Conservation (phyloP, 495 filamentous ascomycete genomes). For the Hypoxylon lenormandii region DNA sequence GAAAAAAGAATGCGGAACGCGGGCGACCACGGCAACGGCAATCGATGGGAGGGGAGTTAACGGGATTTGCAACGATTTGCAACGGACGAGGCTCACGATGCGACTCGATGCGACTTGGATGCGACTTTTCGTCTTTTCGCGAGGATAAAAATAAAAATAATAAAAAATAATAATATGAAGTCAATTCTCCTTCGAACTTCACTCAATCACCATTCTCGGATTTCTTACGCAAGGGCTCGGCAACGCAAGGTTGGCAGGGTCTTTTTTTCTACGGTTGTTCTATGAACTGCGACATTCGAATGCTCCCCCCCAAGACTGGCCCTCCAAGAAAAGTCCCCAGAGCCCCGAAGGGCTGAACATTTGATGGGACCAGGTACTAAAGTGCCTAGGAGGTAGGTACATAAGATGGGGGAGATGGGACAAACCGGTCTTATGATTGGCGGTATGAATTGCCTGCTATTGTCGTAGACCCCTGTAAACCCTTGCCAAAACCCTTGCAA, state of each 20-base stretch:
- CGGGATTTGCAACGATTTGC: conserved; percentile 31
- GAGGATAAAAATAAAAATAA: too few species aligned
- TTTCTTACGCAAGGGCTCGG: conserved; percentile 32
- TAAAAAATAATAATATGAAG: conserved; percentile 22
- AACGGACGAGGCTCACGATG: conserved; percentile 25
- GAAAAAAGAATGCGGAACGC: conserved; percentile 23
- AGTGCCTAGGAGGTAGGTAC: too few species aligned
- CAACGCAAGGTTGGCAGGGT: conserved; percentile 16
- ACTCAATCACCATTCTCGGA: conserved; percentile 40
- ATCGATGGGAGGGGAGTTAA: conserved; percentile 13
- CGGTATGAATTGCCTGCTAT: conserved; percentile 33
- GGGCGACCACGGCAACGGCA: conserved; percentile 21
- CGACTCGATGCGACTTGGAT: conserved; percentile 4
- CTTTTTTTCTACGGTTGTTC: conserved; percentile 33
- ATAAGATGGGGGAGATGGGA: too few species aligned
- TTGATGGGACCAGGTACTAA: conserved; percentile 14
- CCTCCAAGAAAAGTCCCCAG: conserved; percentile 21
- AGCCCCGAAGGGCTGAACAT: conserved; percentile 40
- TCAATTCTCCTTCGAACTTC: conserved; percentile 22
- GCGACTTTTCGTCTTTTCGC: conserved; percentile 1
- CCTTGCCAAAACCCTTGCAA: conserved; percentile 27
- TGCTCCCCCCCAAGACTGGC: conserved; percentile 9
- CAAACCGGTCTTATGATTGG: conserved; percentile 32
- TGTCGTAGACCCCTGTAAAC: conserved; percentile 36
- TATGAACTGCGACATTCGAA: not conserved